Percentiles rank a stretch among this genome's conserved stretches.
phyloP scores from a whole-genome alignment of 2,329 filamentous ascomycete genomes.

The Paraphoma chrysanthemicola region DNA sequence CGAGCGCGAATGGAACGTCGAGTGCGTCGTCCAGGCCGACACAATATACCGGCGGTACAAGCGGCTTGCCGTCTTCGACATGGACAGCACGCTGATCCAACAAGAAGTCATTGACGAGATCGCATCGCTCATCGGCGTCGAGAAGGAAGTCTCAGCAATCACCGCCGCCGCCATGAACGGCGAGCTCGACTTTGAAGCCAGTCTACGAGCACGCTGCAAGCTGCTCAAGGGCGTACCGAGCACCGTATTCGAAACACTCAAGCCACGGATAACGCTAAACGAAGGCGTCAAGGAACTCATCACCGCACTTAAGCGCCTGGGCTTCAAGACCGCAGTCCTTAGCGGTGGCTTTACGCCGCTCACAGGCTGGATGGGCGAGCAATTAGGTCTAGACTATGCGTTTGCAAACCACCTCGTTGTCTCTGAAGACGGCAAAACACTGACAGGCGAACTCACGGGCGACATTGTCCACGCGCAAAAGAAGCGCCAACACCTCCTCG shows the following conservation, averaged over 20 bases:
- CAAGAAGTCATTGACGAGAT: conserved; percentile 98
- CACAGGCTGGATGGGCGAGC: conserved; percentile 81
- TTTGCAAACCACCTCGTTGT: conserved; percentile 84
- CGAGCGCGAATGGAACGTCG: conserved; percentile 87
- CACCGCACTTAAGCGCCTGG: conserved; percentile 75
- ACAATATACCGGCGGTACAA: conserved; percentile 79
- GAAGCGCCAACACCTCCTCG: conserved; percentile 73
- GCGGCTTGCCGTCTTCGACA: conserved; percentile 92
- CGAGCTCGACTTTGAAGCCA: conserved; percentile 88
- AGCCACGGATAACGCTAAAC: conserved; percentile 78
- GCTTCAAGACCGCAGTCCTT: conserved; percentile 86
- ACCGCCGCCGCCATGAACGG: conserved; percentile 95
- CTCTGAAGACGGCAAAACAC: conserved; percentile 57
- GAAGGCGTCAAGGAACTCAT: conserved; percentile 80
- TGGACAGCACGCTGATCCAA: conserved; percentile 97
- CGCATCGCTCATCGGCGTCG: conserved; percentile 82
- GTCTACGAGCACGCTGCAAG: conserved; percentile 79
- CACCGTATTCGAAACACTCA: conserved; percentile 79
- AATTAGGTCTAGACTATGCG: conserved; percentile 86
- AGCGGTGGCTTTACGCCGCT: conserved; percentile 92
- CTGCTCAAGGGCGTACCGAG: conserved; percentile 82
- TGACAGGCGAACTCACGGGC: conserved; percentile 77
- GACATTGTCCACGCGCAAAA: conserved; percentile 77
- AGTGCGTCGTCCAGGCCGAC: conserved; percentile 79
- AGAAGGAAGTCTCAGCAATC: conserved; percentile 82